These are phyloP conservation scores for Blepharisma japonicum DNA, from an alignment of 73 alveolate genomes.

Conservation along the genomic window DNA sequence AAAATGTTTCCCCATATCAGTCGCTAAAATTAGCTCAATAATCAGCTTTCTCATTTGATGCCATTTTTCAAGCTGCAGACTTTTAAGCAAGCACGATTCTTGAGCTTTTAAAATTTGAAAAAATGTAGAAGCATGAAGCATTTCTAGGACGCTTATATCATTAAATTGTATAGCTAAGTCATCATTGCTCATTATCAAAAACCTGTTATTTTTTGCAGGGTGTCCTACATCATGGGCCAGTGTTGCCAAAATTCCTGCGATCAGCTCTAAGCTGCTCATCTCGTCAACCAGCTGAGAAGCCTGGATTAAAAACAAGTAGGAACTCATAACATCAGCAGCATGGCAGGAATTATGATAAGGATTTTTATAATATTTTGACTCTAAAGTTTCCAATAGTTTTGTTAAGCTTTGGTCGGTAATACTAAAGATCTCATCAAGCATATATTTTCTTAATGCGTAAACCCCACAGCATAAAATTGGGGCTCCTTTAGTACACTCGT, in stretches of 20 bases:
- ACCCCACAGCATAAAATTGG: not conserved
- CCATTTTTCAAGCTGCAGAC: slow-evolving; percentile 48
- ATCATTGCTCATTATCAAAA: slow-evolving; percentile 69
- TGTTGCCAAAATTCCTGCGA: slow-evolving; percentile 67
- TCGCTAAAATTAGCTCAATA: slow-evolving; percentile 74
- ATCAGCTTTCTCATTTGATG: slow-evolving; percentile 68
- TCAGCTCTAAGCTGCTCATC: slow-evolving; percentile 66
- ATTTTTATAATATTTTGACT: slow-evolving; percentile 39
- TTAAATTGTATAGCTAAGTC: slow-evolving; percentile 79
- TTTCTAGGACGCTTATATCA: slow-evolving; percentile 75
- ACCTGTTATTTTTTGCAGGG: slow-evolving; percentile 76
- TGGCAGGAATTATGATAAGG: slow-evolving; percentile 78
- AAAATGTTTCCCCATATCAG: slow-evolving; percentile 86
- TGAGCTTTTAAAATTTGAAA: slow-evolving; percentile 41
- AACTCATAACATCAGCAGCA: slow-evolving; percentile 79
- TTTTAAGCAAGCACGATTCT: slow-evolving; percentile 51
- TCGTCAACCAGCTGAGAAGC: slow-evolving; percentile 62
- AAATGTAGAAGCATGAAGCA: slow-evolving; percentile 68
- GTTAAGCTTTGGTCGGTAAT: slow-evolving; percentile 32
- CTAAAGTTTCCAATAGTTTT: slow-evolving; percentile 32
- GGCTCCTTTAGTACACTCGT: not conserved
- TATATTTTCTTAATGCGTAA: slow-evolving; percentile 3
- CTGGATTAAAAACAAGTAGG: slow-evolving; percentile 56
- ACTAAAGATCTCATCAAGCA: slow-evolving; percentile 34
- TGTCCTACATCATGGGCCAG: slow-evolving; percentile 85